These are phyloP conservation scores for Kodamaea sp. DNA, from an alignment of 1,139 yeast genomes.

Conservation along the genomic window DNA sequence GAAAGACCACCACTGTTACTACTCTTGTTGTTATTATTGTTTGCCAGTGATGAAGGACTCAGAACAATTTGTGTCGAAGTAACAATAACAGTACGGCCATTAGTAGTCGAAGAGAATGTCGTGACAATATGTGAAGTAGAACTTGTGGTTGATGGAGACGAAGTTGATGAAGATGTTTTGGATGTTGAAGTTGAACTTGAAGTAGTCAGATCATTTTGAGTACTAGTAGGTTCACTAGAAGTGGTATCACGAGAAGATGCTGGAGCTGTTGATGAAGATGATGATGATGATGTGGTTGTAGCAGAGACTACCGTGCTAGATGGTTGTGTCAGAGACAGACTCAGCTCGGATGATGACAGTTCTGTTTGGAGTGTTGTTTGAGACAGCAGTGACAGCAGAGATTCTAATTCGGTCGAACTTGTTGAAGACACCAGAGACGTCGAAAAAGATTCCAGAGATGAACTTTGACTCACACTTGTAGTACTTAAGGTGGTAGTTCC, in stretches of 20 bases:
- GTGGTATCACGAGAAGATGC: conserved; percentile 12
- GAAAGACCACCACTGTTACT: conserved; percentile 32
- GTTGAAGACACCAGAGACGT: neutral
- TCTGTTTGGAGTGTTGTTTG: too few relatives aligned
- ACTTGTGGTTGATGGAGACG: conserved; percentile 9
- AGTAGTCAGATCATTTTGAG: conserved; percentile 6
- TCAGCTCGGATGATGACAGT: neutral
- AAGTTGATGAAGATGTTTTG: conserved; percentile 15
- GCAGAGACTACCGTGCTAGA: neutral
- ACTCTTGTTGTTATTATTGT: conserved; percentile 12
- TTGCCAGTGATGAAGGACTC: conserved; percentile 23
- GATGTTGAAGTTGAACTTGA: conserved; percentile 15
- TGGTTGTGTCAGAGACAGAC: too few relatives aligned
- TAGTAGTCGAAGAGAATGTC: conserved; percentile 31
- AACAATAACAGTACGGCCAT: conserved; percentile 38
- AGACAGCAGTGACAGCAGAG: too few relatives aligned
- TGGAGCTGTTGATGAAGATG: conserved; percentile 9
- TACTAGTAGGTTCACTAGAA: conserved; percentile 3
- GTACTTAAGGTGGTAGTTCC: too few relatives aligned
- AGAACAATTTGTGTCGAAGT: conserved; percentile 35
- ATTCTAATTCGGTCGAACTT: too few relatives aligned
- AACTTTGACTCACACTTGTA: neutral
- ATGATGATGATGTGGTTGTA: conserved; percentile 1
- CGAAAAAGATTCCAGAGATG: neutral
- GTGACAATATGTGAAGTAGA: conserved; percentile 20